Evolutionary conservation across 768 basidiomycete species (phyloP).

Genomic region (Boletus coccyginus): DNA sequence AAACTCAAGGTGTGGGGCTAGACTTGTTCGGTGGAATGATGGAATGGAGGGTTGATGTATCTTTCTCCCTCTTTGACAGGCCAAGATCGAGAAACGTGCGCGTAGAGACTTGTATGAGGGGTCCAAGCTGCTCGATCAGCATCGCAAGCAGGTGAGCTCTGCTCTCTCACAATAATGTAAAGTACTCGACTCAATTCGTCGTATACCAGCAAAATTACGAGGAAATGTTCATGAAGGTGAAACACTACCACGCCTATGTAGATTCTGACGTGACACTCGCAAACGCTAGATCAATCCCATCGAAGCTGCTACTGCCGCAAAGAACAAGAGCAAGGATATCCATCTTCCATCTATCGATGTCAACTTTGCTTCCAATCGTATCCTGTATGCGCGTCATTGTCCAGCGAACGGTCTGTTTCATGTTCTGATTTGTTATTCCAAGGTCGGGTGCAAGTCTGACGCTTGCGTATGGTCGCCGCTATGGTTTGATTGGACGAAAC

Average conservation of each 20-base stretch:
- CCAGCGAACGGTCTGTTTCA: neutral
- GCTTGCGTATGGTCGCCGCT: conserved; percentile 84
- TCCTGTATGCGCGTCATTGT: conserved; percentile 52
- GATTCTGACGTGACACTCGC: neutral
- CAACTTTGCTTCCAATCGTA: conserved; percentile 92
- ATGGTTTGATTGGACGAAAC: conserved; percentile 89
- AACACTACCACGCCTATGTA: neutral
- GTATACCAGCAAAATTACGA: conserved; percentile 87
- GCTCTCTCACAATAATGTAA: neutral
- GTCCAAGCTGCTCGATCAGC: conserved; percentile 89
- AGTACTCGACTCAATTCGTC: neutral
- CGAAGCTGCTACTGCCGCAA: conserved; percentile 69
- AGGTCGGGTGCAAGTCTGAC: conserved; percentile 86
- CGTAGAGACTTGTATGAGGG: conserved; percentile 92
- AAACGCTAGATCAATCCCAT: conserved; percentile 79
- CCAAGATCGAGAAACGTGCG: conserved; percentile 96
- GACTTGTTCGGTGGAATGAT: neutral
- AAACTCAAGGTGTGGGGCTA: conserved; percentile 70
- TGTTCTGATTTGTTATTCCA: conserved; percentile 4
- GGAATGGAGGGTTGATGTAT: neutral
- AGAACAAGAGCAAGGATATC: conserved; percentile 97
- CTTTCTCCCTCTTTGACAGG: conserved; percentile 39
- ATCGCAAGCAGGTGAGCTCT: conserved; percentile 74
- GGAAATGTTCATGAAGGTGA: conserved; percentile 97
- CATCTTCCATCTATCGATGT: conserved; percentile 95